Conservation (phyloP, 768 basidiomycete species). For the Coprinopsis cinerea region DNA sequence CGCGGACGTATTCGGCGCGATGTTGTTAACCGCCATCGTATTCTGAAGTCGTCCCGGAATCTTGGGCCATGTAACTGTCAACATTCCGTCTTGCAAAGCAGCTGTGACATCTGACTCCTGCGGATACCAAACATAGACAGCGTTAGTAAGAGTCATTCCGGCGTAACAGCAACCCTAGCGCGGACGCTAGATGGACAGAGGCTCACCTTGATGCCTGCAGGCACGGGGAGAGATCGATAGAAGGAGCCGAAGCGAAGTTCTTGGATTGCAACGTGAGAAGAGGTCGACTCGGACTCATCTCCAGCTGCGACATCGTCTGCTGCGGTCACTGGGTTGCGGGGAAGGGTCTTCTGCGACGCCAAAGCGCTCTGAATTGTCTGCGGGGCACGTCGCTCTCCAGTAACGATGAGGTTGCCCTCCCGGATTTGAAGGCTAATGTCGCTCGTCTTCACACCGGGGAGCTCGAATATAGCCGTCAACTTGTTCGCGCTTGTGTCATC, state of each 20-base stretch:
- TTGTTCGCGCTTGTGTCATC: slow-evolving; percentile 30
- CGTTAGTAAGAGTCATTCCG: slow-evolving; percentile 20
- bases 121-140: too few species aligned
- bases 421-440: slow-evolving; percentile 31
- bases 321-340: slow-evolving; percentile 9
- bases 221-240: slow-evolving; percentile 30
- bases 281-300: slow-evolving; percentile 7
- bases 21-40: neutral
- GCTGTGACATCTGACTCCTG: slow-evolving; percentile 34
- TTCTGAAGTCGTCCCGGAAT: slow-evolving; percentile 6
- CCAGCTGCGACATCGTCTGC: slow-evolving; percentile 13
- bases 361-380: slow-evolving; percentile 8
- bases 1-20: slow-evolving; percentile 1
- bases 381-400: slow-evolving; percentile 26
- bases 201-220: slow-evolving; percentile 33
- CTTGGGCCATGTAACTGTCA: slow-evolving; percentile 39
- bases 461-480: slow-evolving; percentile 34
- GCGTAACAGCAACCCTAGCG: too few species aligned
- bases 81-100: slow-evolving; percentile 32
- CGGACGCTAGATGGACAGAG: slow-evolving; percentile 9
- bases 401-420: slow-evolving; percentile 27
- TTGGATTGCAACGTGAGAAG: slow-evolving; percentile 18
- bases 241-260: slow-evolving; percentile 44
- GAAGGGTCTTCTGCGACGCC: slow-evolving; percentile 3
- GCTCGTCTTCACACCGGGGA: slow-evolving; percentile 36